These are phyloP conservation scores for Linnemannia elongata DNA, from an alignment of 192 early-diverging fungal genomes.

Conservation along the genomic window DNA sequence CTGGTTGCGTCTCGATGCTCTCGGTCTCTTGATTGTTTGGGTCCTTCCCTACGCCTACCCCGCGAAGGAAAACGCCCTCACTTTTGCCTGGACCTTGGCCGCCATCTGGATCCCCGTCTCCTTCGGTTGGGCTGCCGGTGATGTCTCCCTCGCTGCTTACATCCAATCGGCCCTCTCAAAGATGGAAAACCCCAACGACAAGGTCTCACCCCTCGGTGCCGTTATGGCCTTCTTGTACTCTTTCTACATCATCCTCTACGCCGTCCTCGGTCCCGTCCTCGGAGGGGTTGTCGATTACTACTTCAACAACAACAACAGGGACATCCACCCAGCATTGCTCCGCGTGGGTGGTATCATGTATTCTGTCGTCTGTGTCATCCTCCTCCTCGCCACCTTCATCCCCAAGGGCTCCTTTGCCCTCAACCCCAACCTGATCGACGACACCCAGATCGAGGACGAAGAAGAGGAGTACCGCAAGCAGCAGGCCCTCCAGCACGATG, in stretches of 20 bases:
- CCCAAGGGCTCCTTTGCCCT: conserved; percentile 66
- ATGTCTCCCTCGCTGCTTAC: conserved; percentile 69
- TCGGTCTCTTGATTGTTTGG: conserved; percentile 57
- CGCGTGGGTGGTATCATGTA: conserved; percentile 63
- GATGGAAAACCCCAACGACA: conserved; percentile 46
- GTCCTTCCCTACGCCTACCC: conserved; percentile 49
- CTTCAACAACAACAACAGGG: conserved; percentile 23
- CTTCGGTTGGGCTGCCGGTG: conserved; percentile 72
- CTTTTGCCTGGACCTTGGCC: conserved; percentile 63
- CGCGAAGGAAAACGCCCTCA: conserved; percentile 17
- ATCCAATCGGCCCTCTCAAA: conserved; percentile 59
- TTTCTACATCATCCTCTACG: conserved; percentile 65
- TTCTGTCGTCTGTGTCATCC: conserved; percentile 57
- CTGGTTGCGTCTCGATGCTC: conserved; percentile 66
- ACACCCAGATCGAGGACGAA: conserved; percentile 31
- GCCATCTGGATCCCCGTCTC: conserved; percentile 64
- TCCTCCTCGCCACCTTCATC: conserved; percentile 66
- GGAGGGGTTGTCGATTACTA: conserved; percentile 57
- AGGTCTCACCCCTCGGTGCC: conserved; percentile 62
- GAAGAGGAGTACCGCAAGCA: conserved; percentile 19
- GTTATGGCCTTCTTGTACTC: conserved; percentile 73
- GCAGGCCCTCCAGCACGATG: not conserved
- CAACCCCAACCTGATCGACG: conserved; percentile 54
- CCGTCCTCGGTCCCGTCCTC: conserved; percentile 54
- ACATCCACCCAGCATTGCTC: conserved; percentile 50